A percentile compares a stretch with the other conserved stretches of the same genome.
Evolutionary conservation across 2,329 filamentous ascomycete genomes (phyloP).

Genomic region (Microcyclosporella mali): DNA sequence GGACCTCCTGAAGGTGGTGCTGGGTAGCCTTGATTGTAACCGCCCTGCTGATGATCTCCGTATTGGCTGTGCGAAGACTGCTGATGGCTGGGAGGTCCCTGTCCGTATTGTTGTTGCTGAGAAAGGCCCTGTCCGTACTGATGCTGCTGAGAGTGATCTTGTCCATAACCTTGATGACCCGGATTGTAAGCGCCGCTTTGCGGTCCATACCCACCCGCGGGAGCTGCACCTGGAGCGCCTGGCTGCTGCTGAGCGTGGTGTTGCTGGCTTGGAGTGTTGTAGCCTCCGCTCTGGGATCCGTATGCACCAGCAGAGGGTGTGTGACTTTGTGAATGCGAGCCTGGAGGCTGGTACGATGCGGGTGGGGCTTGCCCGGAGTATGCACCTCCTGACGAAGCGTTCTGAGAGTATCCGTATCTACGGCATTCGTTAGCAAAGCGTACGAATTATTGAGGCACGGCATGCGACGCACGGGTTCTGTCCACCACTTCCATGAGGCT

Average conservation of each 20-base stretch:
- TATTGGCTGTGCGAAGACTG: conserved; percentile 10
- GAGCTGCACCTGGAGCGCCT: conserved; percentile 5
- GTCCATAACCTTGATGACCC: conserved; percentile 19
- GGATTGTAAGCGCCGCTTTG: conserved; percentile 10
- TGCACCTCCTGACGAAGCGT: conserved; percentile 25
- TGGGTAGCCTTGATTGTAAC: conserved; percentile 7
- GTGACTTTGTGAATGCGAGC: conserved; percentile 9
- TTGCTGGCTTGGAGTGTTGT: conserved; percentile 18
- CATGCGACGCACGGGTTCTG: conserved; percentile 13
- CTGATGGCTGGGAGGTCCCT: conserved; percentile 4
- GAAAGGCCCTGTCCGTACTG: conserved; percentile 14
- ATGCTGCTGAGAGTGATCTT: conserved; percentile 21
- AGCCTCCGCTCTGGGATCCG: conserved; percentile 17
- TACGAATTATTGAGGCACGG: too few species aligned
- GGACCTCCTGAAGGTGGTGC: conserved; percentile 2
- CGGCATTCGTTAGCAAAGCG: too few species aligned
- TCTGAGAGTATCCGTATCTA: conserved; percentile 33
- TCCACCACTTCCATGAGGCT: conserved; percentile 21
- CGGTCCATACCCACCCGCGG: conserved; percentile 5
- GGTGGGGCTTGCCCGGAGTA: conserved; percentile 34
- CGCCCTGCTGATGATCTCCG: conserved; percentile 12
- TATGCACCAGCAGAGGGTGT: conserved; percentile 15
- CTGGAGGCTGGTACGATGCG: conserved; percentile 29
- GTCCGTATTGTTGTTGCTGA: conserved; percentile 10
- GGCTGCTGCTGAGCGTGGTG: conserved; percentile 9